These are phyloP conservation scores for Inosperma sp. DNA, from an alignment of 768 basidiomycete genomes.

Conservation along the genomic window DNA sequence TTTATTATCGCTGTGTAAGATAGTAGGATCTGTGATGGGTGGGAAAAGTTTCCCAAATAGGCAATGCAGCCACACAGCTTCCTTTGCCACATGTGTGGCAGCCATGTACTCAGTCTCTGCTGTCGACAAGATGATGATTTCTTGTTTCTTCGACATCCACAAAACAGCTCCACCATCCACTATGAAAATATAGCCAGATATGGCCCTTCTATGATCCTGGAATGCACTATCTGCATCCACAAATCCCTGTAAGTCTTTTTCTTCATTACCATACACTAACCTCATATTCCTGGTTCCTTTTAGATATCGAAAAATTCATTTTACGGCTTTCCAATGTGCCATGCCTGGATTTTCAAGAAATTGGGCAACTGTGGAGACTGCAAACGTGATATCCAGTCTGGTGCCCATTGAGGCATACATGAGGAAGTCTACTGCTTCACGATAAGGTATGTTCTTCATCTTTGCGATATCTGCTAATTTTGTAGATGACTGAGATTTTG, in stretches of 20 bases:
- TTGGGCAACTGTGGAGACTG: slow-evolving; percentile 13
- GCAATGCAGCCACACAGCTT: no score
- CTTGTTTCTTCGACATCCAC: slow-evolving; percentile 30
- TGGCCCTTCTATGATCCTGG: not conserved
- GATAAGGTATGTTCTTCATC: no score
- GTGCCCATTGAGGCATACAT: slow-evolving; percentile 19
- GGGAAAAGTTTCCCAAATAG: no score
- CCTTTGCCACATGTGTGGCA: no score
- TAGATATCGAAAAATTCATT: slow-evolving; percentile 23
- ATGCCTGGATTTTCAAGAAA: slow-evolving; percentile 19
- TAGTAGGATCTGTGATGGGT: no score
- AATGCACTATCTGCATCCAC: slow-evolving; percentile 9
- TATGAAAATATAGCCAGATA: slow-evolving; percentile 16
- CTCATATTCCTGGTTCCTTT: slow-evolving; percentile 16
- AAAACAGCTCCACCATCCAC: slow-evolving; percentile 22
- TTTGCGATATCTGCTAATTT: not conserved
- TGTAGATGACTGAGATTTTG: not conserved
- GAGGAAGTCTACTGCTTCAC: slow-evolving; percentile 11
- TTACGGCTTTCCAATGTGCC: slow-evolving; percentile 30
- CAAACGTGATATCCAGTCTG: slow-evolving; percentile 17
- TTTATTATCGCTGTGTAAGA: no score
- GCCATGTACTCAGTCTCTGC: slow-evolving; percentile 12
- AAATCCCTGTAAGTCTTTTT: slow-evolving; percentile 24
- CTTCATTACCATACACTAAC: slow-evolving; percentile 25
- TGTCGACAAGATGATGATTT: slow-evolving; percentile 19